Conservation (phyloP, 129 eudicot genomes). For the Lonicera japonica region DNA sequence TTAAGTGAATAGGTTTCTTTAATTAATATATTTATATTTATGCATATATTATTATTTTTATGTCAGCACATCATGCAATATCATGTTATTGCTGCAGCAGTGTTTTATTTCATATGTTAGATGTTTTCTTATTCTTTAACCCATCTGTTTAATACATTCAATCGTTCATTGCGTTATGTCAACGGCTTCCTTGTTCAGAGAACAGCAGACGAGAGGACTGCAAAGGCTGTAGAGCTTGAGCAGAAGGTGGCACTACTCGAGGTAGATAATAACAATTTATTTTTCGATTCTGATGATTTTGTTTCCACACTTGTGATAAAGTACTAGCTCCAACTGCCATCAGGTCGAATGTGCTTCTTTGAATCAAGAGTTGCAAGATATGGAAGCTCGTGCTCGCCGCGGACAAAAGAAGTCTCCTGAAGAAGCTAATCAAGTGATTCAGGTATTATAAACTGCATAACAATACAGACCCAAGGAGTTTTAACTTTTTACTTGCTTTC, state of each 20-base stretch:
- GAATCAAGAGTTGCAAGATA: conserved; percentile 97
- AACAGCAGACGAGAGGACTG: conserved; percentile 84
- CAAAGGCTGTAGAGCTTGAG: conserved; percentile 89
- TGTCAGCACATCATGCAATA: no score
- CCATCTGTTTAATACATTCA: conserved; percentile 5
- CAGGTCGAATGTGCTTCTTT: conserved; percentile 90
- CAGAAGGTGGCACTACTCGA: conserved; percentile 95
- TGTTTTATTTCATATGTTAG: no score
- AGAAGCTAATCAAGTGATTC: conserved; percentile 86
- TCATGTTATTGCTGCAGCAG: no score
- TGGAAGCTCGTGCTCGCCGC: conserved; percentile 88
- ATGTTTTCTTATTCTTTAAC: not conserved
- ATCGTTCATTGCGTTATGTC: conserved; percentile 6
- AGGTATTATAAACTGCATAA: no score
- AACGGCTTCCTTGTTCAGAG: conserved; percentile 45
- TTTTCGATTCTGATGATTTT: no score
- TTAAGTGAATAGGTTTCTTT: no score
- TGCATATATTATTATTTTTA: no score
- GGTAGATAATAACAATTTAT: conserved; percentile 33
- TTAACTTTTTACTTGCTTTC: no score
- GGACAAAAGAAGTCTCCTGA: conserved; percentile 91
- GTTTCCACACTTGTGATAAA: no score
- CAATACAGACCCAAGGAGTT: no score
- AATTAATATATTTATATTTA: no score
- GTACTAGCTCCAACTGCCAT: conserved; percentile 10